Evolutionary conservation across 768 basidiomycete genomes (phyloP), one percentile per base, ranked within the genome.

Genomic region (Russula ochroleuca): DNA sequence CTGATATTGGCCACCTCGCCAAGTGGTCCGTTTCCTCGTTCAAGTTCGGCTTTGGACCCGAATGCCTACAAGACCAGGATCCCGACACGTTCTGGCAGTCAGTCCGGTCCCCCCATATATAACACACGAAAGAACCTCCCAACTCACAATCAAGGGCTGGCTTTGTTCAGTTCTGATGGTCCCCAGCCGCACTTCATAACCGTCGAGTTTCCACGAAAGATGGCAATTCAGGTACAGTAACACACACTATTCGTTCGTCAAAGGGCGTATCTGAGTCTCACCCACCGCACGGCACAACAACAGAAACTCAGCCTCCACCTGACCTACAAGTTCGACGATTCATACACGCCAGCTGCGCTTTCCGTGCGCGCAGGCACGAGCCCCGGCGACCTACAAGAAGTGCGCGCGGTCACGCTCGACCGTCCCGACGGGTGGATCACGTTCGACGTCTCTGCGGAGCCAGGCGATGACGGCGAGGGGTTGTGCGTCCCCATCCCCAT

Each of bases 21-120:
- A 88, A 88, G 69, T 99, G 96, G 97, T 89, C 92, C 13, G 96
- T 98, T 3, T 98, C 95, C 14, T 94, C 91, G 0, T 93, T 84
- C 76, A 99, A 99, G 74, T 97, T 95, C 66, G 95, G 95, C 1
- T 98, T 95, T 73, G 94, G 96, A 9, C 86, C 93, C 43, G 94
- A 97, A 72, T 94, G 94, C 74, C 78, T 98, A 49, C 81, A 86
- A 31, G 95, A 98, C 69, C 83, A 84, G 38, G 90, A 96, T 71
- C 87, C 91, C 35, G 88, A 91, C 45, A 98, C 95, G 0, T 96
- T 98, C 72, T 98, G 97, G 97, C 97, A 98, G 95, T 98, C 74
- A 74, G 93, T 21, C 31, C 28, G 5, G 28, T 5, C 28, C 28
- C 28, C 19, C 57, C 43, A 1, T 35, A 35, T 10, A 4, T 3